phyloP scores from a whole-genome alignment of 2,329 filamentous ascomycete genomes.

The Ambrosiella xylebori region DNA sequence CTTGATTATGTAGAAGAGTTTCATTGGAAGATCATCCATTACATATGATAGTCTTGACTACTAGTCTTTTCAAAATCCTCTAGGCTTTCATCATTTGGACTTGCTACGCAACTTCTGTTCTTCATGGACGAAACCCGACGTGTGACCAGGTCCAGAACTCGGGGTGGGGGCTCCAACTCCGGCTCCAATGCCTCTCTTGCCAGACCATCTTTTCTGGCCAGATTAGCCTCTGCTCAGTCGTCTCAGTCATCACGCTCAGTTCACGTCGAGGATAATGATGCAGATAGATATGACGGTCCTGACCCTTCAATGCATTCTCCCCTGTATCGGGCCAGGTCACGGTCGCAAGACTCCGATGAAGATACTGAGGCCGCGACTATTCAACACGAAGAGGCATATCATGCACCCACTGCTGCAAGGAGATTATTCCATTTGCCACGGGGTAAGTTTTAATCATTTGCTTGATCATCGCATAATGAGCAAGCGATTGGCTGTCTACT shows the following conservation, averaged over 20 bases:
- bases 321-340: not conserved
- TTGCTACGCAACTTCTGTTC: not conserved
- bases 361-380: not conserved
- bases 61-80: not conserved
- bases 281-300: conserved; percentile 1
- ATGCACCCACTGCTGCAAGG: conserved; percentile 1
- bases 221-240: conserved; percentile 2
- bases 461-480: too few relatives aligned
- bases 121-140: conserved; percentile 1
- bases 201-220: conserved; percentile 2
- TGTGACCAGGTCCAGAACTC: conserved; percentile 5
- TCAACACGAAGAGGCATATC: not conserved
- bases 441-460: conserved; percentile 1
- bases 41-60: not conserved
- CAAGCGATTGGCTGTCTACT: too few relatives aligned
- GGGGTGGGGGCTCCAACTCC: not conserved
- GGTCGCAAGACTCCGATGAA: conserved; percentile 1
- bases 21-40: not conserved
- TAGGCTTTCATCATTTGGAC: not conserved
- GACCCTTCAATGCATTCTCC: not conserved
- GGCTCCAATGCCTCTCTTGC: not conserved
- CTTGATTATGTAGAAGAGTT: not conserved
- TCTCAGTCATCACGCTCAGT: not conserved
- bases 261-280: not conserved
- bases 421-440: conserved; percentile 9